A percentile compares a stretch with the other conserved stretches of the same genome.
Conservation (phyloP, 2,329 filamentous ascomycete species). For the Fusarium odoratissimum region DNA sequence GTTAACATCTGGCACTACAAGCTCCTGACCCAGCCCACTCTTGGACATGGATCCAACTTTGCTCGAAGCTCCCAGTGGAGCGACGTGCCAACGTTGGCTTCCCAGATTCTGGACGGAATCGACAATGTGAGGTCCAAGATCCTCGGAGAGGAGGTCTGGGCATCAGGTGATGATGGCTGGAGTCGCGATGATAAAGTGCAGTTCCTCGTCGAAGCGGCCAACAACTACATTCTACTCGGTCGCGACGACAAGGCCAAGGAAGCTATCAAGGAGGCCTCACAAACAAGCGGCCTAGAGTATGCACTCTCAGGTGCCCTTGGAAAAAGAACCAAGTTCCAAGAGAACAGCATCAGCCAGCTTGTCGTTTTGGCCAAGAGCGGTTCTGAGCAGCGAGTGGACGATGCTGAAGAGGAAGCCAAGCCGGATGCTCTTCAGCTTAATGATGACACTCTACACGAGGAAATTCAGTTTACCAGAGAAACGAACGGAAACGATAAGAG, state of each 20-base stretch:
- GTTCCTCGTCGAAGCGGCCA: slow-evolving; percentile 84
- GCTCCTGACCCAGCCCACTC: slow-evolving; percentile 67
- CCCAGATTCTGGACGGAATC: slow-evolving; percentile 58
- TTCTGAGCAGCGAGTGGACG: slow-evolving; percentile 37
- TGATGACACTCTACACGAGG: slow-evolving; percentile 92
- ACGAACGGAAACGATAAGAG: slow-evolving; percentile 53
- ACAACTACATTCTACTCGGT: slow-evolving; percentile 86
- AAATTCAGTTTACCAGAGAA: slow-evolving; percentile 79
- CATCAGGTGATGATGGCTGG: slow-evolving; percentile 52
- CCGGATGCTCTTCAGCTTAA: slow-evolving; percentile 84
- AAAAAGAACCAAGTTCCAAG: slow-evolving; percentile 84
- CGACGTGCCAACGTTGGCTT: slow-evolving; percentile 67
- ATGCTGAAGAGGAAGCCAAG: slow-evolving; percentile 46
- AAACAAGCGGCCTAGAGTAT: slow-evolving; percentile 79
- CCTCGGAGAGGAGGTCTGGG: slow-evolving; percentile 53
- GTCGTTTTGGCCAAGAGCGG: slow-evolving; percentile 88
- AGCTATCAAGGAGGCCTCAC: slow-evolving; percentile 75
- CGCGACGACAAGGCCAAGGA: slow-evolving; percentile 79
- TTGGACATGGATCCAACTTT: slow-evolving; percentile 66
- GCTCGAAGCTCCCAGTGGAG: slow-evolving; percentile 69
- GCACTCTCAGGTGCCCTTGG: slow-evolving; percentile 87
- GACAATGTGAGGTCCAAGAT: slow-evolving; percentile 56
- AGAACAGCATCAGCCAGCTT: slow-evolving; percentile 85
- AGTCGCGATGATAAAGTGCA: slow-evolving; percentile 67
- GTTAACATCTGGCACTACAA: slow-evolving; percentile 77